A percentile compares a stretch with the other conserved stretches of the same genome.
Conservation (phyloP, 2,329 filamentous ascomycete species). For the Microdochium trichocladiopsis region DNA sequence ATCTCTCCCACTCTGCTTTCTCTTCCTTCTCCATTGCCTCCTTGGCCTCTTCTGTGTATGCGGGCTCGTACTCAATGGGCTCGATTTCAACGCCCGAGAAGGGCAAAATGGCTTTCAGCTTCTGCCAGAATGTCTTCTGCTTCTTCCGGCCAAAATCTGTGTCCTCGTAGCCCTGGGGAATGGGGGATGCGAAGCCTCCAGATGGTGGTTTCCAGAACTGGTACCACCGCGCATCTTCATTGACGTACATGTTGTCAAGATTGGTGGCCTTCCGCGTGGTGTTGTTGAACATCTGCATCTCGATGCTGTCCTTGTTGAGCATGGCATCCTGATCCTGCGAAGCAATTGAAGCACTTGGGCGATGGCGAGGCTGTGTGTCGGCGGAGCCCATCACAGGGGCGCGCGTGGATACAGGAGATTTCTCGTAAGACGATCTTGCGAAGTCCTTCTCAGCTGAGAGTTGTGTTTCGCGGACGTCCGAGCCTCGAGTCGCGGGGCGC, state of each 20-base stretch:
- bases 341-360: constrained; percentile 25
- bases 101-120: constrained; percentile 40
- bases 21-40: constrained; percentile 49
- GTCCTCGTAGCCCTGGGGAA: constrained; percentile 48
- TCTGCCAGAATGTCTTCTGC: constrained; percentile 42
- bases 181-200: constrained; percentile 53
- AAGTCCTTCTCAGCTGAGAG: constrained; percentile 24
- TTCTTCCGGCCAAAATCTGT: constrained; percentile 29
- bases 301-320: constrained; percentile 22
- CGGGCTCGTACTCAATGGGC: constrained; percentile 49
- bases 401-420: constrained; percentile 8
- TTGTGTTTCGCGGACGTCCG: constrained; percentile 20
- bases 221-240: constrained; percentile 44
- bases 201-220: constrained; percentile 59
- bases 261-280: constrained; percentile 44
- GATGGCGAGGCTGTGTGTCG: constrained; percentile 17
- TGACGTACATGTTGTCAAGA: constrained; percentile 39
- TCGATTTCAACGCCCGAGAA: constrained; percentile 39
- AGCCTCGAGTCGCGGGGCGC: constrained; percentile 10
- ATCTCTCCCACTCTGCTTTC: constrained; percentile 72
- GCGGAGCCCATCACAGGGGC: constrained; percentile 19
- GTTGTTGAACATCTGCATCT: constrained; percentile 31
- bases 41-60: constrained; percentile 53
- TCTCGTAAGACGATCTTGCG: constrained; percentile 14
- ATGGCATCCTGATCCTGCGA: constrained; percentile 30